Percentiles rank a stretch among this genome's conserved stretches.
These are phyloP conservation scores for Pseudoturritis turrita DNA, from an alignment of 345 rosid genomes.

Conservation along the genomic window DNA sequence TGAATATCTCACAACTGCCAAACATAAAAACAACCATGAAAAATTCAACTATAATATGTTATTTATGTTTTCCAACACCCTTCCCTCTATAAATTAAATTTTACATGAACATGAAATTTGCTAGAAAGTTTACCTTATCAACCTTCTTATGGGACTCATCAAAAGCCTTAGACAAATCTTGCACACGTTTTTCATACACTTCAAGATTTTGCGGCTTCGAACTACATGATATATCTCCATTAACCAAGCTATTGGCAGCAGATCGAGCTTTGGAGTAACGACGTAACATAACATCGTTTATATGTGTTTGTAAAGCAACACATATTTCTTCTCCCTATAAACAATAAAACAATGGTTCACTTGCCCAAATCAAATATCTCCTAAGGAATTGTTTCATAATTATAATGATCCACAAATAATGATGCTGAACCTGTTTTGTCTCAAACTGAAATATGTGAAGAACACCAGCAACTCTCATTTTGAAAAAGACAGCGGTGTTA, in stretches of 20 bases:
- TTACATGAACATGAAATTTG: background rate
- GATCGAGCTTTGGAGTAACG: conserved; percentile 94
- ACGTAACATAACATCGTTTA: conserved; percentile 98
- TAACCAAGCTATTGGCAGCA: conserved; percentile 49
- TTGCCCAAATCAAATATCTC: background rate
- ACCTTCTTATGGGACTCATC: conserved; percentile 71
- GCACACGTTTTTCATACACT: conserved; percentile 63
- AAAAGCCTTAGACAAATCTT: conserved; percentile 68
- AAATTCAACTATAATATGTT: background rate
- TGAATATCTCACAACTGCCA: background rate
- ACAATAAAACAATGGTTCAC: conserved; percentile 6
- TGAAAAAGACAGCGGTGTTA: conserved; percentile 94
- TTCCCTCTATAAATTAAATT: conserved; percentile 2
- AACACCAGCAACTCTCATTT: conserved; percentile 99
- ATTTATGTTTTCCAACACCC: background rate
- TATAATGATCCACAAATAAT: background rate
- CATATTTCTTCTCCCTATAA: conserved; percentile 95
- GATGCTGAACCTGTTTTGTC: conserved; percentile 80
- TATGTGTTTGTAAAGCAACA: conserved; percentile 98
- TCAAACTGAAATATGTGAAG: conserved; percentile 97
- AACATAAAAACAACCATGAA: background rate
- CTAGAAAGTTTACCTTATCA: conserved; percentile 46
- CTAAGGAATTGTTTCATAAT: background rate
- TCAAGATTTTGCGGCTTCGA: conserved; percentile 58
- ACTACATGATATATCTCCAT: conserved; percentile 67